Evolutionary conservation across 306 rosid species (phyloP).

Genomic region (Coriaria nepalensis): DNA sequence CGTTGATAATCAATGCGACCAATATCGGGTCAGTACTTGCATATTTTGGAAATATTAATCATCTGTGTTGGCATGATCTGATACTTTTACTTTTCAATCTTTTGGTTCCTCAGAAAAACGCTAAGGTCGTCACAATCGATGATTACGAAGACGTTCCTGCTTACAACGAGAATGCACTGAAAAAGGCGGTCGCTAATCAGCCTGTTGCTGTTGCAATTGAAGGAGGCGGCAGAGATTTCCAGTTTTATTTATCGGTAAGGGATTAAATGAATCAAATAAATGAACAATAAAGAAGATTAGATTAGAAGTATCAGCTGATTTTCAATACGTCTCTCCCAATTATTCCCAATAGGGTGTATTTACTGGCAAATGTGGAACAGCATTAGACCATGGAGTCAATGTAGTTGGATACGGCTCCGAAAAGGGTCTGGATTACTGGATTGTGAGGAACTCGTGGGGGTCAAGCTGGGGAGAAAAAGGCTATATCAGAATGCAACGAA

Average conservation of each 20-base stretch:
- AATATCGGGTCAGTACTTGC: slow-evolving; percentile 33
- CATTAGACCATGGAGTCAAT: slow-evolving; percentile 66
- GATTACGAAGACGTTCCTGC: slow-evolving; percentile 50
- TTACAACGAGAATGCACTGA: slow-evolving; percentile 47
- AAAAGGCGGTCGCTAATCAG: slow-evolving; percentile 64
- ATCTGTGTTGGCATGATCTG: not conserved
- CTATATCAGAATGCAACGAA: slow-evolving; percentile 72
- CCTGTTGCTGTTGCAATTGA: slow-evolving; percentile 78
- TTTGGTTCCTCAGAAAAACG: slow-evolving; percentile 50
- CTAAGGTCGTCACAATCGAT: slow-evolving; percentile 59
- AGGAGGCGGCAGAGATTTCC: slow-evolving; percentile 71
- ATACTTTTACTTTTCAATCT: not conserved
- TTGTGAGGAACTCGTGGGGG: slow-evolving; percentile 79
- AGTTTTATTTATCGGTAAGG: slow-evolving; percentile 58
- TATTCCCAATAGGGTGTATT: slow-evolving; percentile 51
- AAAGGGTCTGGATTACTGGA: slow-evolving; percentile 69
- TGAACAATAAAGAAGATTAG: no score
- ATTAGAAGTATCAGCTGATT: no score
- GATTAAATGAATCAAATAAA: no score
- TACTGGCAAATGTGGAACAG: slow-evolving; percentile 57
- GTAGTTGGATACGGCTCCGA: slow-evolving; percentile 79
- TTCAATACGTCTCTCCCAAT: no score
- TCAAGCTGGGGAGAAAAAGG: slow-evolving; percentile 68
- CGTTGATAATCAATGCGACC: slow-evolving; percentile 44
- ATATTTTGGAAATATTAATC: not conserved